These are phyloP conservation scores for Fagopyrum tataricum DNA, from an alignment of 148 eudicot species.

Conservation along the genomic window DNA sequence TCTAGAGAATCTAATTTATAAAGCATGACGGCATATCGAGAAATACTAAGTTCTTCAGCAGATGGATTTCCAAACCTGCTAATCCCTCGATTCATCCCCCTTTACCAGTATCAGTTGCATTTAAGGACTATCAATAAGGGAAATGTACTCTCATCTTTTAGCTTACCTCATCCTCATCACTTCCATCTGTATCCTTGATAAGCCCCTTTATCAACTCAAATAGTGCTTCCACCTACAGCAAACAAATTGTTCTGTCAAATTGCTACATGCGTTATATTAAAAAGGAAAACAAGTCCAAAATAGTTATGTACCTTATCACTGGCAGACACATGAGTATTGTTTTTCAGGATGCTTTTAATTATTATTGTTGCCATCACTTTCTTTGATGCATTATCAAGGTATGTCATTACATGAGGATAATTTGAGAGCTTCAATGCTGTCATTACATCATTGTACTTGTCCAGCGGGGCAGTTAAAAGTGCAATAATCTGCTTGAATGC, in stretches of 20 bases:
- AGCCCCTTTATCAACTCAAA: conserved; percentile 86
- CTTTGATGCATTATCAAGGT: conserved; percentile 67
- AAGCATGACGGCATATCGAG: background rate
- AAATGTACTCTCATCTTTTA: background rate
- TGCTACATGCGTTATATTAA: conserved; percentile 9
- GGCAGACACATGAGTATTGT: conserved; percentile 63
- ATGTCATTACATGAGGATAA: conserved; percentile 80
- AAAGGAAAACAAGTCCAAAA: background rate
- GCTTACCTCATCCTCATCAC: conserved; percentile 63
- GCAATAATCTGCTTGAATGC: conserved; percentile 89
- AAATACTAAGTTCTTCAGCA: background rate
- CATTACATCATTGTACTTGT: conserved; percentile 83
- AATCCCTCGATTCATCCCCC: background rate
- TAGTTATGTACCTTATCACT: conserved; percentile 63
- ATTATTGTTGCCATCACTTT: conserved; percentile 89
- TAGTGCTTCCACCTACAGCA: conserved; percentile 78
- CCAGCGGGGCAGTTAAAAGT: conserved; percentile 92
- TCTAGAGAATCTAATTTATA: background rate
- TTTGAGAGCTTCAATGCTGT: conserved; percentile 91
- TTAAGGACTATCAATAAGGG: background rate
- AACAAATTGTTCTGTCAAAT: conserved; percentile 10
- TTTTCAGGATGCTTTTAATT: conserved; percentile 74
- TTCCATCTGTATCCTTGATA: conserved; percentile 60
- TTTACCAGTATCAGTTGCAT: background rate
- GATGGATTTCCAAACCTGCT: background rate